Base-by-base conservation (phyloP, 768 basidiomycete genomes). In the Nevesoporus exiguus region DNA sequence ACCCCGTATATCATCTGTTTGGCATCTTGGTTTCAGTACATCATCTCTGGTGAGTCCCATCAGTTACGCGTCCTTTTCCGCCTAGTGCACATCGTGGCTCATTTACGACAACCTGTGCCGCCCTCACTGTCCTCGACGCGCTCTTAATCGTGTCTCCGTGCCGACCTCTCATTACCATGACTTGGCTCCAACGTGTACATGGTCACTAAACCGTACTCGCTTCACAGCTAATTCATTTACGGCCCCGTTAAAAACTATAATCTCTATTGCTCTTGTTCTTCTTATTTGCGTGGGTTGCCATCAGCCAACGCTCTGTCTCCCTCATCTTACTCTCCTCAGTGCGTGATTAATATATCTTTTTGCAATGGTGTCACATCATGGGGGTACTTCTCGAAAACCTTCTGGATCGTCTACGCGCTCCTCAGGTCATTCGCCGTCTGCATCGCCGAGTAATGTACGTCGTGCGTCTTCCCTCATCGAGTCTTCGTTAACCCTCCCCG, bases 361-460 rank as follows among this genome's bases (percentile, higher is more conserved):
- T 59, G 54, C 56, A 47, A 76, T 72, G 68, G 61, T 57, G 61
- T 70, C 68, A 60, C 74, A 61, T 52, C 51, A 60, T 61, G 74
- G 71, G 43, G 73, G 76, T 60, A 74, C 79, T 41, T 78, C 84
- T 22, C 81, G 84, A 64, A 86, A 87, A 63, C 82, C 84, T 39
- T 86, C 87, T 31, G 81, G 79, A 51, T 85, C 86, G 25, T 84
- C 86, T n/a, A 78, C 80, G 17, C 83, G 80, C 55, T 86, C 86
- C 45, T 74, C 76, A 43, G 75, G 78, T 29, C 85, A 80, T 62
- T 87, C 87, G 3, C 85, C 87, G 0, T 72, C 81, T 36, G 73
- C 74, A 45, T 83, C 86, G 22, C 83, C 85, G 19, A 75, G 73
- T 62, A 78, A 79, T 66, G 86, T 88, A 66, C 56, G 77, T 71